Evolutionary conservation across 202 grass and related monocot genomes (phyloP).

Genomic region (Panicum hallii): DNA sequence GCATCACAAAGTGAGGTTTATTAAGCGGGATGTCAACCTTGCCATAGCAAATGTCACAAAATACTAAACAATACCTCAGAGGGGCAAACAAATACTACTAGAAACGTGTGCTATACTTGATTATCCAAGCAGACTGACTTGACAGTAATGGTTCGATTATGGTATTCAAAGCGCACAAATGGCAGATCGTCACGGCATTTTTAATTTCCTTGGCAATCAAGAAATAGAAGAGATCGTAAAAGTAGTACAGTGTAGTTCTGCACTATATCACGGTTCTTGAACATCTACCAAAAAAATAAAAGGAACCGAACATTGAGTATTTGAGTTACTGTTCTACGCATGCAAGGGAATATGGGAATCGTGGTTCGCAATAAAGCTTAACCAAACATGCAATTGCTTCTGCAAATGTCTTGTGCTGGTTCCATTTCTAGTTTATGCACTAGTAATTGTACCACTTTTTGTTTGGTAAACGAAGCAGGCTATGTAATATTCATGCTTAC

Average conservation of each 20-base stretch:
- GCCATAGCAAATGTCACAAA: neutral
- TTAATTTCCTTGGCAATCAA: slow-evolving; percentile 8
- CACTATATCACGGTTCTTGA: neutral
- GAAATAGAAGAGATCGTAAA: slow-evolving; percentile 12
- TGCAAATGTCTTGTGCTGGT: neutral
- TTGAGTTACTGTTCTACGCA: neutral
- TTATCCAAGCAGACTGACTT: neutral
- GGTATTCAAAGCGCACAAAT: neutral
- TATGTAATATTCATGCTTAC: slow-evolving; percentile 7
- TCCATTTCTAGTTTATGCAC: slow-evolving; percentile 14
- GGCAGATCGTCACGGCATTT: neutral
- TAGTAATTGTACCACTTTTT: neutral
- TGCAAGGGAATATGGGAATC: neutral
- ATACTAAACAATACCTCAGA: neutral
- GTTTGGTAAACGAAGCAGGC: slow-evolving; percentile 3
- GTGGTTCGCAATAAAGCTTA: neutral
- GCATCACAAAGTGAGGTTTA: slow-evolving; percentile 1
- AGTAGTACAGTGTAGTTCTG: neutral
- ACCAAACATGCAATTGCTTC: neutral
- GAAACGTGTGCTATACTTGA: neutral
- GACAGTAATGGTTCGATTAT: neutral
- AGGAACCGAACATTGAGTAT: neutral
- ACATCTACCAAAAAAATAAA: neutral
- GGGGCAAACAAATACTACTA: neutral
- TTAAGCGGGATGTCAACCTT: neutral